Conservation (phyloP, 768 basidiomycete genomes). For the Terana coerulea region DNA sequence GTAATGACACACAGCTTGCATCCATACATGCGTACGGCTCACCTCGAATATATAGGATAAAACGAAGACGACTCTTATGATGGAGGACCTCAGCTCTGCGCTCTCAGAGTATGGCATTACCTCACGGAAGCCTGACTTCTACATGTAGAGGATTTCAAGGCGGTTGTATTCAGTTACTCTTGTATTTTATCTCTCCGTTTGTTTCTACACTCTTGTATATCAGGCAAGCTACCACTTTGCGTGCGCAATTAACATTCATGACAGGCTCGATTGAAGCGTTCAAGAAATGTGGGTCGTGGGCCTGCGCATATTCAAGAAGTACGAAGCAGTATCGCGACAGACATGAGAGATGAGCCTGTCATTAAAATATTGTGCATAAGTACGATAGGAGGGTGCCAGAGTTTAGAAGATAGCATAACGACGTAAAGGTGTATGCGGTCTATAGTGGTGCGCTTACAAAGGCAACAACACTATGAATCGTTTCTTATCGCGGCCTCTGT, state of each 20-base stretch:
- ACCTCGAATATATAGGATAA: slow-evolving; percentile 55
- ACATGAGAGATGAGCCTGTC: not conserved
- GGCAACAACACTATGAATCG: not conserved
- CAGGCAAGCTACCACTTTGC: too few species aligned
- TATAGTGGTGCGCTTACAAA: not conserved
- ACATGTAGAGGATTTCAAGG: slow-evolving; percentile 50
- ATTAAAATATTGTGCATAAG: slow-evolving; percentile 3
- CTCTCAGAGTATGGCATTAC: slow-evolving; percentile 96
- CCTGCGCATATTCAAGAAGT: too few species aligned
- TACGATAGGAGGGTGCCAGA: not conserved
- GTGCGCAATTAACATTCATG: too few species aligned
- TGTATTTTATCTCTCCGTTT: not conserved
- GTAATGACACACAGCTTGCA: slow-evolving; percentile 42
- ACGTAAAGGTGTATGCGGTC: not conserved
- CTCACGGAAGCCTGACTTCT: slow-evolving; percentile 92
- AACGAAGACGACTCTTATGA: slow-evolving; percentile 89
- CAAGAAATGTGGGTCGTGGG: too few species aligned
- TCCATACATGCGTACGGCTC: not conserved
- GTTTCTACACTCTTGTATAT: too few species aligned
- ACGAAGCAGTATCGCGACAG: too few species aligned
- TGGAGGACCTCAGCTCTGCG: slow-evolving; percentile 95
- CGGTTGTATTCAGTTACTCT: too few species aligned
- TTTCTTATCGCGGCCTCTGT: slow-evolving; percentile 26
- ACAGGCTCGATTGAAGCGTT: too few species aligned
- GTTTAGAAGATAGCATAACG: not conserved